A percentile compares a stretch with the other conserved stretches of the same genome.
Evolutionary conservation across 805 yeast genomes (phyloP).

Genomic region (Saturnispora sanitii): DNA sequence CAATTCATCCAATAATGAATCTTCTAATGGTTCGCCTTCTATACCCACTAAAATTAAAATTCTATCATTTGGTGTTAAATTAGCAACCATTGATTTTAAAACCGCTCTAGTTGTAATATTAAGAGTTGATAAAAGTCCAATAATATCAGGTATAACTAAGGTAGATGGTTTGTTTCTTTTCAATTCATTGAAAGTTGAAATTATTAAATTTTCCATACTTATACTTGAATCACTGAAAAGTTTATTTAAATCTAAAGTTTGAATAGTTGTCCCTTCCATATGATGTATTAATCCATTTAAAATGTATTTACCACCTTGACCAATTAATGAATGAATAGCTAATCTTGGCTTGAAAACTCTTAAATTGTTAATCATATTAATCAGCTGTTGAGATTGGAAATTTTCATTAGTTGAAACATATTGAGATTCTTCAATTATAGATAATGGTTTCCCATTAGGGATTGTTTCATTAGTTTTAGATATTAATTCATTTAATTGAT

Average conservation of each 20-base stretch:
- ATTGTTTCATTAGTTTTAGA: constrained; percentile 44
- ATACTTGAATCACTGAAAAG: constrained; percentile 69
- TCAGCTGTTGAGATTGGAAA: constrained; percentile 56
- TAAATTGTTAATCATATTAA: constrained; percentile 31
- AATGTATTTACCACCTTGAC: constrained; percentile 81
- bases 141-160: constrained; percentile 71
- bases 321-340: constrained; percentile 59
- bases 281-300: constrained; percentile 73
- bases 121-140: constrained; percentile 62
- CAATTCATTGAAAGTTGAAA: constrained; percentile 80
- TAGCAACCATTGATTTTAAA: constrained; percentile 56
- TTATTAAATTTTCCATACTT: constrained; percentile 73
- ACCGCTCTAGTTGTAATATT: constrained; percentile 65
- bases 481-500: constrained; percentile 38
- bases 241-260: constrained; percentile 71
- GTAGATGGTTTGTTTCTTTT: constrained; percentile 84
- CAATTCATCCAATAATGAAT: constrained; percentile 32
- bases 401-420: constrained; percentile 51
- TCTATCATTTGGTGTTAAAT: constrained; percentile 61
- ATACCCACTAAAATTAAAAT: constrained; percentile 68
- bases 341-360: constrained; percentile 78
- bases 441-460: constrained; percentile 43
- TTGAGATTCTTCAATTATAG: constrained; percentile 60
- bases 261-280: constrained; percentile 85
- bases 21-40: constrained; percentile 26